These are phyloP conservation scores for Hypoxylon perforatum DNA, from an alignment of 495 filamentous ascomycete species.

Conservation along the genomic window DNA sequence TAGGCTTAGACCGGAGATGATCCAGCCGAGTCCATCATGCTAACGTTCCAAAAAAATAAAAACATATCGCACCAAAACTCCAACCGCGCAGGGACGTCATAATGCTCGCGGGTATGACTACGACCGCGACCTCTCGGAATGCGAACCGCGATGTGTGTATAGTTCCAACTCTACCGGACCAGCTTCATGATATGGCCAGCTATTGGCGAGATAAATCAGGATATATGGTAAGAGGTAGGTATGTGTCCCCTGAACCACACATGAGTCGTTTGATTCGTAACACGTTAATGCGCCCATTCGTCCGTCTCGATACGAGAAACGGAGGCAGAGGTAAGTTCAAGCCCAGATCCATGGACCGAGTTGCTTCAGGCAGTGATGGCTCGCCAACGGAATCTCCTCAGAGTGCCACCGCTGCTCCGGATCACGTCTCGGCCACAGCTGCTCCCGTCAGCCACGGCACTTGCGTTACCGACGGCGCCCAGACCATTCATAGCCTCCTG, in stretches of 20 bases:
- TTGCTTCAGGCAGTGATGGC: constrained; percentile 52
- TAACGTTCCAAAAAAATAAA: constrained; percentile 19
- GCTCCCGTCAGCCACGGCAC: constrained; percentile 42
- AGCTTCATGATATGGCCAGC: constrained; percentile 5
- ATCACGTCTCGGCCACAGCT: constrained; percentile 59
- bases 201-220: constrained; percentile 8
- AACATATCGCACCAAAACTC: constrained; percentile 6
- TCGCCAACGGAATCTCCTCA: constrained; percentile 61
- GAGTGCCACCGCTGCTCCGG: constrained; percentile 49
- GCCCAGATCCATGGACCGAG: background rate
- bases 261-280: constrained; percentile 32
- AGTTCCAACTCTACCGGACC: constrained; percentile 5
- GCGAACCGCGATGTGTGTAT: constrained; percentile 11
- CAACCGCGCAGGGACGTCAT: constrained; percentile 6
- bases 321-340: constrained; percentile 11
- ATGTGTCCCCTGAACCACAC: constrained; percentile 4
- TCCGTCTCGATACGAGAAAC: constrained; percentile 15
- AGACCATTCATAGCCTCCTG: constrained; percentile 63
- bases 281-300: constrained; percentile 19
- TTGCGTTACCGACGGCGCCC: constrained; percentile 53
- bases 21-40: background rate
- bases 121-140: constrained; percentile 6
- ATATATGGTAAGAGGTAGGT: constrained; percentile 6
- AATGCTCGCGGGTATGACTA: constrained; percentile 26
- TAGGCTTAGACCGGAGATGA: background rate